Base-by-base conservation (phyloP, 2,329 filamentous ascomycete genomes). In the Colletotrichum nymphaeae region DNA sequence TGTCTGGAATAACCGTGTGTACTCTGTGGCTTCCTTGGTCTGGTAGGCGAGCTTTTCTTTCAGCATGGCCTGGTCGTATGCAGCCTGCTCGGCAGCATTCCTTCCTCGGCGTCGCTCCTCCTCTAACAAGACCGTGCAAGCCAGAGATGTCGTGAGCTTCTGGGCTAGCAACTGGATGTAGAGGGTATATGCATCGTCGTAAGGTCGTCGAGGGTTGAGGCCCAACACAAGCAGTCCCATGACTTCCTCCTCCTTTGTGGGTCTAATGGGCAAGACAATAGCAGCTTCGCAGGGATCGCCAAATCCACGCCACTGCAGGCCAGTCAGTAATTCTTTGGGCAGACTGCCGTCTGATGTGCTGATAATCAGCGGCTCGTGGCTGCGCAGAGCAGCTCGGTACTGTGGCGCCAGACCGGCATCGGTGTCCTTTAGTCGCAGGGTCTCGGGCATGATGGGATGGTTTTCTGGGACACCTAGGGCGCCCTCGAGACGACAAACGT, bases 101-200 rank as follows among this genome's bases (percentile, higher is more conserved):
- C 83, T 80, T 37, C 85, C 88, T 77, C 91, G 86, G 24, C 90
- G 86, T 28, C 93, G 90, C 79, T 94, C 93, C 78, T 94, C 92
- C 79, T 93, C 91, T 58, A 94, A 89, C 1, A 94, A 82, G 0
- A 94, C 90, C 0, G 93, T 92, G 0, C 92, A 93, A 7, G 93
- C 92, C 63, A 94, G 83, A 0, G 91, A 92, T 1, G 91, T 93
- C 1, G 90, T 91, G 7, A 94, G 82, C 78, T 86, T 93, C 74
- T 88, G 85, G 53, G 81, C 84, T 42, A 89, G 78, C 5, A 88
- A 79, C 16, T 85, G 89, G 22, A 94, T 86, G 76, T 93, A 94
- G 9, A 93, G 87, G 55, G 87, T 88, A 77, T 94, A 95, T 74
- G 94, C 92, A 72, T 93, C 91, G 77, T 95, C 93, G 75, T 93